Base-by-base conservation (phyloP, 1,139 yeast species). In the Schwanniomyces etchellsii region DNA sequence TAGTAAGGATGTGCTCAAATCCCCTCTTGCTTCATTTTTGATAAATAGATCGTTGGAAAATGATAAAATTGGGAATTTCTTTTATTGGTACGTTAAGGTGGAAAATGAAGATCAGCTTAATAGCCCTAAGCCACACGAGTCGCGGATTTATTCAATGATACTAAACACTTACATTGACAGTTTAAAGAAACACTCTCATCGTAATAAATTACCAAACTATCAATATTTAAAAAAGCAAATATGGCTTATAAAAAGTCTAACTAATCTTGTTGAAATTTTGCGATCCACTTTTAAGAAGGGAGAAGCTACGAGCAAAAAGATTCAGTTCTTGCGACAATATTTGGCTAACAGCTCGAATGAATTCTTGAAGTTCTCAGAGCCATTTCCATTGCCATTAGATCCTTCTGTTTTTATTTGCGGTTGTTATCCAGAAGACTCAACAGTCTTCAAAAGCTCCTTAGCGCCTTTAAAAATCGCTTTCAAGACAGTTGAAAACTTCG, bases 1-100 rank as follows among this genome's bases (percentile, higher is more conserved):
- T 16, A 43, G 48, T 16, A 50, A 47, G 30, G 52, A 35, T 28
- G 32, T 55, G 30, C 36, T 47, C 39, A 42, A 46, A 11, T 77
- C 88, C 0, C 88, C 93, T 4, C 60, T 89, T 34, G 93, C 95
- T 0, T 74, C 74, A 36, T 89, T 91, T 48, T 61, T 93, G 27
- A 81, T 89, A 27, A 78, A 77, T 20, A 66, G 91, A 30, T 80
- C 95, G 0, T 67, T 81, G 1, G 65, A 72, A 16, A 82, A 81
- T 48, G 73, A 74, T 15, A 62, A 72, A 12, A 60, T 91, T 20
- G 94, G 95, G 0, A 88, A 81, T 47, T 86, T 74, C 49, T 78
- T 91, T 39, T 89, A 86, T 50, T 91, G 98, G 97, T 86, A 81
- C 48, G 73, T 91, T 29, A 81, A 80, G 42, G 95, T 93, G 1